phyloP scores from a whole-genome alignment of 2,329 filamentous ascomycete species.

The Monilinia aucupariae region DNA sequence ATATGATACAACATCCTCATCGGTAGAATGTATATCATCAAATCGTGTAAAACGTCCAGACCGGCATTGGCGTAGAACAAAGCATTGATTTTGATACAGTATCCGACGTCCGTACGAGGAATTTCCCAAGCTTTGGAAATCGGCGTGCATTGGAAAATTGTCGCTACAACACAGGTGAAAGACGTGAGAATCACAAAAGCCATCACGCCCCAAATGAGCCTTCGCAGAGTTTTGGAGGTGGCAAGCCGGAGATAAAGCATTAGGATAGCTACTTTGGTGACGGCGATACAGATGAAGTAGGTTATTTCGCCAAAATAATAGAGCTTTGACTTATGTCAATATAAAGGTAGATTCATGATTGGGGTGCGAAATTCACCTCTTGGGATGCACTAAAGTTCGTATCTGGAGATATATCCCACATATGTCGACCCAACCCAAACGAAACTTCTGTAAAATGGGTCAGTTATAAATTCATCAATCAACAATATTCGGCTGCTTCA shows the following conservation, averaged over 20 bases:
- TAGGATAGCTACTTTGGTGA: constrained; percentile 6
- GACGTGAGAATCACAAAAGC: constrained; percentile 2
- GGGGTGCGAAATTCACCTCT: constrained; percentile 1
- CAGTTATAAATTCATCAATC: background rate
- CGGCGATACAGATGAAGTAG: constrained; percentile 7
- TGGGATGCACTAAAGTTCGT: constrained; percentile 10
- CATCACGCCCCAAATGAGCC: background rate
- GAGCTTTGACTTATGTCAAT: constrained; percentile 2
- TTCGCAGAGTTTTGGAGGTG: background rate
- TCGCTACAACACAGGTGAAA: background rate
- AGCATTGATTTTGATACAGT: background rate
- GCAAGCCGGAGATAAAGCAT: constrained; percentile 10
- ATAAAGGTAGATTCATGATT: background rate
- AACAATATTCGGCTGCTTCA: background rate
- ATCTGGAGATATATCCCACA: constrained; percentile 3
- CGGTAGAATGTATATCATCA: constrained; percentile 6
- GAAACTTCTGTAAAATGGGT: constrained; percentile 2
- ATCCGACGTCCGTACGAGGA: background rate
- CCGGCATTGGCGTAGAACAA: constrained; percentile 13
- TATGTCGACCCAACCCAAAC: constrained; percentile 12
- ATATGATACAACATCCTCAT: constrained; percentile 13
- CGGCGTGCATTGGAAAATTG: constrained; percentile 12
- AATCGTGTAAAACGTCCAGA: constrained; percentile 6
- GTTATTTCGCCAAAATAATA: constrained; percentile 6
- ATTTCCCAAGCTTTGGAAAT: constrained; percentile 4